Base-by-base conservation (phyloP, 1,139 yeast genomes). In the Candida freyschussii region DNA sequence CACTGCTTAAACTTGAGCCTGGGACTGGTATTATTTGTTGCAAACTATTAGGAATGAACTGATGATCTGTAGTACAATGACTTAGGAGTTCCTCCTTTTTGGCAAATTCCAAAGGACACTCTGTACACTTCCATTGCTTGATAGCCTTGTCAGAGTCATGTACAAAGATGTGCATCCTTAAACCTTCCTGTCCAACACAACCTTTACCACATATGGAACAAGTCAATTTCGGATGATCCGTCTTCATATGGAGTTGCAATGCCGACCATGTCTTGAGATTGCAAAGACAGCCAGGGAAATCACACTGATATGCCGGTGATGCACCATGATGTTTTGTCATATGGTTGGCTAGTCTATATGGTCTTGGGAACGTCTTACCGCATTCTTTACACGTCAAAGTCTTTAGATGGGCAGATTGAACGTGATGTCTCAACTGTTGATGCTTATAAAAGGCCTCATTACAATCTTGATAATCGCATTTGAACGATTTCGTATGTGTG, bases 191-290 rank as follows among this genome's bases (percentile, higher is more conserved):
- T 13, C 94, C 95, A 10, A 82, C 79, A 63, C 91, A 82, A 5
- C 72, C 75, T 52, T 76, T 80, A 11, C 76, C 78, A 63, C 96
- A 87, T 2, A 73, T 48, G 1, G 61, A 47, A 60, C 96, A 86
- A 30, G 66, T 66, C 22, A 80, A 49, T 50, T 76, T 75, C 9
- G 91, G 89, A 57, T 87, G 96, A 21, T 71, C 79, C 1, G 74
- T 69, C 45, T 78, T 81, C 32, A 75, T 63, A 56, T 89, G 97
- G 8, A 69, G 56, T 48, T 80, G 91, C 25, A 86, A 62, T 1
- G 79, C 81, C 2, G 86, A 72, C 93, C 95, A 83, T 0, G 84
- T 80, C 40, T 72, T 69, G 56, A 85, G 84, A 34, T 67, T 65
- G 38, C 62, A 55, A 40, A 68, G 66, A 52, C 94, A 82, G 1